Evolutionary conservation across 1,284 basidiomycete species (phyloP), one percentile per base, ranked within the genome.

Genomic region (Albatrellus sp.): DNA sequence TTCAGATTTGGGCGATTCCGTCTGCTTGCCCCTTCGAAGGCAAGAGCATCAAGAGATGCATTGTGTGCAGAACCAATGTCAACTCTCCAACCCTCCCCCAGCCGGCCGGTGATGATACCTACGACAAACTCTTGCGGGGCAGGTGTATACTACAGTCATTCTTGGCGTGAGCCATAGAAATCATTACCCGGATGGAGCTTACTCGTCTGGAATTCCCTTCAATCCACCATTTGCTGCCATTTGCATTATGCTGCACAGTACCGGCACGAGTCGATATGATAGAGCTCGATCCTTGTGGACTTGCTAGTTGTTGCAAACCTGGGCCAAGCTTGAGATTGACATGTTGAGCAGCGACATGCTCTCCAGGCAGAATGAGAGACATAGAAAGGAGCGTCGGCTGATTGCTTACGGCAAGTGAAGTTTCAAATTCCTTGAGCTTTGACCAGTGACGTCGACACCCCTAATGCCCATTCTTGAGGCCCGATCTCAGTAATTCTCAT

Each of bases 1-100:
- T 88, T 90, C 42, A 91, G 68, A 60, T 86, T 86, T 33, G 88
- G 89, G 59, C 76, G 78, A 55, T 84, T 90, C 46, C 88, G 64
- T 65, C 88, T 90, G 16, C 83, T 86, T 3, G 86, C 89, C 2
- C 86, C 82, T 59, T 91, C 87, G 55, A 91, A 91, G 2, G 88
- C 87, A 12, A 91, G 70, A 1, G 73, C 82, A 51, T 90, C 88
- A 42, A 91, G 60, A 11, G 75, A 72, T 0, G 87, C 89, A 34
- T 67, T 64, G 55, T 90, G 86, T 14, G 87, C 81, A 29, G 78
- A 68, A 1, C 86, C 88, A 52, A 91, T 86, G 57, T 91, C 88
- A 20, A 90, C 82, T 34, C 86, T 73, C 67, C 77, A 91, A 5
- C 77, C 79, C 54, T 91, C 89, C 37, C 84, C 86, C 40, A 76